phyloP scores from a whole-genome alignment of 495 filamentous ascomycete genomes.

The Hypomontagnella submonticulosa region DNA sequence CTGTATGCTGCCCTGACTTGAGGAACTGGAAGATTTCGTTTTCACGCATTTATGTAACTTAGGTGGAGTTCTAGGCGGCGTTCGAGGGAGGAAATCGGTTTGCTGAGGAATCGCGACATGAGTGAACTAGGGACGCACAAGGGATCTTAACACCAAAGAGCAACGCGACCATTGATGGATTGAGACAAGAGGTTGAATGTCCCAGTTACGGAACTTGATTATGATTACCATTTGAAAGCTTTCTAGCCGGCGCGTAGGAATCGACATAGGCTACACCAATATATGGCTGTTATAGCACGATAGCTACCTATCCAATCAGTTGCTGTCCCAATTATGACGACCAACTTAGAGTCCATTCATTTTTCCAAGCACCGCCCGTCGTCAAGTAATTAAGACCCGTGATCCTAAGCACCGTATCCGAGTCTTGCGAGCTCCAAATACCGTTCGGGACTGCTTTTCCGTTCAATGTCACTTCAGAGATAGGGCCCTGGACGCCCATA shows the following conservation, averaged over 20 bases:
- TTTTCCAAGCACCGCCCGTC: conserved; percentile 63
- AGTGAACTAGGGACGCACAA: no score
- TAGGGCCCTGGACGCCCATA: conserved; percentile 64
- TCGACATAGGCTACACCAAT: background rate
- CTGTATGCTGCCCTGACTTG: conserved; percentile 24
- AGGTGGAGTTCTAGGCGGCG: no score
- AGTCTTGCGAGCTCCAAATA: conserved; percentile 62
- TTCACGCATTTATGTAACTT: no score
- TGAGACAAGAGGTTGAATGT: no score
- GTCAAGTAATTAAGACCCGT: conserved; percentile 63
- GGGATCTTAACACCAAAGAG: no score
- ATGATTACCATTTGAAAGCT: background rate
- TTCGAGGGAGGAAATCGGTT: no score
- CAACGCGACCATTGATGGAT: no score
- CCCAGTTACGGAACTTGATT: no score
- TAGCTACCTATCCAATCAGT: background rate
- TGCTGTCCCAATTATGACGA: conserved; percentile 34
- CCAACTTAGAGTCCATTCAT: conserved; percentile 70
- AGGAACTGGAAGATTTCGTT: background rate
- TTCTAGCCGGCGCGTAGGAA: conserved; percentile 1
- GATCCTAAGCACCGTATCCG: conserved; percentile 60
- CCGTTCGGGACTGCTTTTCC: conserved; percentile 52
- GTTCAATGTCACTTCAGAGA: conserved; percentile 63
- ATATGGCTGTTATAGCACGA: background rate
- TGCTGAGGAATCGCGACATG: background rate